Evolutionary conservation across 352 stramenopile genomes (phyloP).

Genomic region (Thalassiosira delicatula): DNA sequence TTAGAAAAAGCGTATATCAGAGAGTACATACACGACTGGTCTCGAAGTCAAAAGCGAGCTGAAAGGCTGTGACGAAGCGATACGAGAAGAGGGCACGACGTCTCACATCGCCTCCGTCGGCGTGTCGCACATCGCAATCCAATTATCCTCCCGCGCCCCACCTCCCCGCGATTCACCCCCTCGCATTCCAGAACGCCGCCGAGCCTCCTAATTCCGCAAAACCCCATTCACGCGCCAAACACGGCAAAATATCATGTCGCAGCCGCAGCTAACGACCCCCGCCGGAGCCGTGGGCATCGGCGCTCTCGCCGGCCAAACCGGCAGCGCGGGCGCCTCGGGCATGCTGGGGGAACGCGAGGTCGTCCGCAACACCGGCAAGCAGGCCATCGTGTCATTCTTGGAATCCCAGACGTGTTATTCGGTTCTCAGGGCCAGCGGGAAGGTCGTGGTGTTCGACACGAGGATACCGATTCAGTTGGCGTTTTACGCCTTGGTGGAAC

Average conservation of each 20-base stretch:
- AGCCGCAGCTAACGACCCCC: neutral
- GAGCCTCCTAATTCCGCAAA: no score
- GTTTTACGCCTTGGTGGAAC: constrained; percentile 98
- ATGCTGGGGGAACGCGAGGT: constrained; percentile 78
- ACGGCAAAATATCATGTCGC: neutral
- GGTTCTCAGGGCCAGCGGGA: constrained; percentile 95
- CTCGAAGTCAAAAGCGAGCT: no score
- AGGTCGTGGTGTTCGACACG: constrained; percentile 97
- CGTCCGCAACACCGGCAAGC: constrained; percentile 73
- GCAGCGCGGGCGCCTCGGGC: constrained; percentile 10
- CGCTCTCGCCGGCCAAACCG: constrained; percentile 9
- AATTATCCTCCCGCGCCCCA: no score
- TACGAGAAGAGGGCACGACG: no score
- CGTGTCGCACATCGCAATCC: no score
- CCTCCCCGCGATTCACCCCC: no score
- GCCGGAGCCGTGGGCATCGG: constrained; percentile 18
- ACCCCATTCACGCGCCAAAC: no score
- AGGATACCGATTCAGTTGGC: constrained; percentile 98
- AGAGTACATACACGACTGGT: no score
- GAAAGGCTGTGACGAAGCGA: no score
- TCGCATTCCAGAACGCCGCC: no score
- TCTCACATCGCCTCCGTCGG: no score
- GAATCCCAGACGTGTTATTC: constrained; percentile 91
- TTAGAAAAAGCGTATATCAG: no score
- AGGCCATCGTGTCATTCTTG: constrained; percentile 90